Conservation (phyloP, 2,329 filamentous ascomycete species). For the Colletotrichum tanaceti region DNA sequence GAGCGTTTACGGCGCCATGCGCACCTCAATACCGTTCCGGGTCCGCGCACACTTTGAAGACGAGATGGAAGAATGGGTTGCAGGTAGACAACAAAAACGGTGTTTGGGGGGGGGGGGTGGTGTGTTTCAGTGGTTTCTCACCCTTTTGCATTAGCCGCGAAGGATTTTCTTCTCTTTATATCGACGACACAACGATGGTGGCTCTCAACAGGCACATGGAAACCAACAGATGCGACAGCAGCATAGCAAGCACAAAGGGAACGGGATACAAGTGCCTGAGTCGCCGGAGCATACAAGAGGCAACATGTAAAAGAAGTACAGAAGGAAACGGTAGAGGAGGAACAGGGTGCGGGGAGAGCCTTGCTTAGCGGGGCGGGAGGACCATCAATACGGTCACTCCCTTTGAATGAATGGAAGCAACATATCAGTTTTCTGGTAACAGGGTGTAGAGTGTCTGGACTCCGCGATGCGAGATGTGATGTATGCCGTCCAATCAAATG, state of each 20-base stretch:
- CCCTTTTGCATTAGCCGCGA: slow-evolving; percentile 19
- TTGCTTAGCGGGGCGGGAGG: slow-evolving; percentile 33
- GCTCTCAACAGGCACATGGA: slow-evolving; percentile 36
- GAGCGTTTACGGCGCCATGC: slow-evolving; percentile 1
- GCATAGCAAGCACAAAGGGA: slow-evolving; percentile 26
- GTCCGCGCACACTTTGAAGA: slow-evolving; percentile 10
- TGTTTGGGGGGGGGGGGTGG: slow-evolving; percentile 8
- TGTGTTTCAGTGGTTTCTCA: not conserved
- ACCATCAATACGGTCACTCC: slow-evolving; percentile 34
- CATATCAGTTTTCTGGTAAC: slow-evolving; percentile 31
- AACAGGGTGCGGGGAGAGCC: slow-evolving; percentile 32
- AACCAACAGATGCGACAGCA: slow-evolving; percentile 16
- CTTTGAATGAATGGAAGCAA: slow-evolving; percentile 35
- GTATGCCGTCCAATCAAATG: slow-evolving; percentile 19
- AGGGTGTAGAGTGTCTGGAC: not conserved
- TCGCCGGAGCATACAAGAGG: not conserved
- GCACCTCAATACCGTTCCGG: slow-evolving; percentile 3
- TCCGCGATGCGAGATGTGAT: slow-evolving; percentile 1
- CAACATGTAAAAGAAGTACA: slow-evolving; percentile 13
- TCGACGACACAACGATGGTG: slow-evolving; percentile 23
- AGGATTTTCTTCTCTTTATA: slow-evolving; percentile 2
- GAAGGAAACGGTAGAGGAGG: slow-evolving; percentile 25
- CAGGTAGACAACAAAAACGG: slow-evolving; percentile 34
- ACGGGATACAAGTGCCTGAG: not conserved
- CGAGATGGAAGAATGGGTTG: slow-evolving; percentile 24